Base-by-base conservation (phyloP, 257 asterid species). In the Solanum peruvianum region DNA sequence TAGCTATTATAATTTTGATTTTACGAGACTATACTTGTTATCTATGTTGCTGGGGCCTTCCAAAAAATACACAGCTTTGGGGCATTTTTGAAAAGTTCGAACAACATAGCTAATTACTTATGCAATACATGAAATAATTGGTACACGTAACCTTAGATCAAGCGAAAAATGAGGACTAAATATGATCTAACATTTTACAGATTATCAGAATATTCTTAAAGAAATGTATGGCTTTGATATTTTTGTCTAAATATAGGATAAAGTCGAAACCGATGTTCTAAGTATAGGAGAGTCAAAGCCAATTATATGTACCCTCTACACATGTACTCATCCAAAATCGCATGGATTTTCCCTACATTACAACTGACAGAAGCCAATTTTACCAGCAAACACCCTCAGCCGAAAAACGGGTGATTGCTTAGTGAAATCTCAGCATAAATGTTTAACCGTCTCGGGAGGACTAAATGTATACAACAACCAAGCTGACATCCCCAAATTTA, bases 281-380 rank as follows among this genome's bases (percentile, higher is more conserved):
- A 60, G 37, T 41, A 66, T 56, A 83, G 73, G 72, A 83, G 70
- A 82, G 72, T 69, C 87, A 27, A 42, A 64, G 45, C 39, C 78
- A 84, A 66, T 58, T 2, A 41, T 62, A 13, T 84, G 80, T 66
- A 42, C 62, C 87, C 52, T 71, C 87, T 85, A 85, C 71, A 85
- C 87, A 85, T 56, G 25, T 20, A 58, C 82, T 76, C 56, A 37
- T 64, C 52, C 87, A 85, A 85, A 85, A 85, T 70, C 87, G n/a
- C 35, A 47, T 45, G 83, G 31, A 85, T 31, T 56, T 27, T 85
- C 21, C 82, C 87, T 70, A 29, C 76, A 13, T 85, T 33, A 45
- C 83, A 85, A 71, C 60, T 85, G 70, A 85, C 47, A 71, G 31
- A 31, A 70, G 76, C 35, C 83, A 72, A 71, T 35, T 44, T 85